Percentiles rank a stretch among this genome's conserved stretches.
Evolutionary conservation across 805 yeast genomes (phyloP).

Genomic region (Yarrowia phangngaensis): DNA sequence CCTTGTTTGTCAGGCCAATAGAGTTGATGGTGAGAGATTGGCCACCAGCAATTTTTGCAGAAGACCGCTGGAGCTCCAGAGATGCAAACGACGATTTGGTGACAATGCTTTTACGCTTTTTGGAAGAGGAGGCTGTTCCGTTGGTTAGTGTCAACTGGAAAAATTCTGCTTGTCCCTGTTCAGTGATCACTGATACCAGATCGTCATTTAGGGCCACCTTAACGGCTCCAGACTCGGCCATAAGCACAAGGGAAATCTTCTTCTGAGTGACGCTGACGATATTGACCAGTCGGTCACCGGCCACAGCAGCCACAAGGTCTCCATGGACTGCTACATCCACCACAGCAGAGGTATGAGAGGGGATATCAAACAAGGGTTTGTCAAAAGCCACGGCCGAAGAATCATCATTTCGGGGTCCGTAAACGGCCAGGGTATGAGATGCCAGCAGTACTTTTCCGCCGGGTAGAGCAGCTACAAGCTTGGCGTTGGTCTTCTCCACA

Average conservation of each 20-base stretch:
- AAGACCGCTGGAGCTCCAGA: not conserved
- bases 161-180: slow-evolving; percentile 69
- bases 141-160: slow-evolving; percentile 41
- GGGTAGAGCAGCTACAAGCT: slow-evolving; percentile 36
- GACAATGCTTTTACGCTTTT: slow-evolving; percentile 17
- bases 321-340: slow-evolving; percentile 29
- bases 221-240: slow-evolving; percentile 60
- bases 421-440: slow-evolving; percentile 60
- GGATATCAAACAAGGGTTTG: slow-evolving; percentile 45
- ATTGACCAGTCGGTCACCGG: slow-evolving; percentile 77
- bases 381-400: slow-evolving; percentile 36
- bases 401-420: slow-evolving; percentile 41
- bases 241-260: slow-evolving; percentile 54
- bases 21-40: slow-evolving; percentile 8
- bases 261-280: slow-evolving; percentile 53
- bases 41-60: slow-evolving; percentile 19
- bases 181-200: slow-evolving; percentile 57
- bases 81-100: slow-evolving; percentile 15
- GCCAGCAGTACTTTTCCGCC: slow-evolving; percentile 52
- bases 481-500: slow-evolving; percentile 34
- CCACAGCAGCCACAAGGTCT: slow-evolving; percentile 63
- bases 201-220: slow-evolving; percentile 38
- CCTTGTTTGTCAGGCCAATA: slow-evolving; percentile 1
- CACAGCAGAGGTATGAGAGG: slow-evolving; percentile 62
- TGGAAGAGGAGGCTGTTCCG: slow-evolving; percentile 45